Conservation (phyloP, 202 grass and related monocot genomes). For the Panicum virgatum region DNA sequence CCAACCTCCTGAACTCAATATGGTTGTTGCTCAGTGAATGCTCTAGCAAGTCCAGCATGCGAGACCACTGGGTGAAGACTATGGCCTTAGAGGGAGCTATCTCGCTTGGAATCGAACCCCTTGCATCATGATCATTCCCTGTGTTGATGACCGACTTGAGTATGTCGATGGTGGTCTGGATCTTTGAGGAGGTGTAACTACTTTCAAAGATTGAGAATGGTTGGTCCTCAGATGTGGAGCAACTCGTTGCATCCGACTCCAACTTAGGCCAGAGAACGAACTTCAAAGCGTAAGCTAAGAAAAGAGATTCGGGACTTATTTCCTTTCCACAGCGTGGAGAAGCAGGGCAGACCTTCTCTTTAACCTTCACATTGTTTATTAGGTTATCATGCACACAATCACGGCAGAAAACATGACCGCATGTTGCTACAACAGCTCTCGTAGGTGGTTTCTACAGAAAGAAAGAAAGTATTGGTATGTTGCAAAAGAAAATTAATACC, state of each 20-base stretch:
- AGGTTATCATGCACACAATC: conserved; percentile 49
- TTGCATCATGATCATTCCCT: background rate
- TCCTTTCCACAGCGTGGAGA: conserved; percentile 36
- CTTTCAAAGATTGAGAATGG: conserved; percentile 48
- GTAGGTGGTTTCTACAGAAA: conserved; percentile 54
- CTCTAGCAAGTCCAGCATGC: conserved; percentile 84
- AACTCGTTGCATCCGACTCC: conserved; percentile 36
- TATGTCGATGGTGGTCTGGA: conserved; percentile 52
- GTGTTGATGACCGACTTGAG: conserved; percentile 47
- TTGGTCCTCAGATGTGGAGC: conserved; percentile 23
- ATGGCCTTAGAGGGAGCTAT: conserved; percentile 68
- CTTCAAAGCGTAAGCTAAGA: conserved; percentile 48
- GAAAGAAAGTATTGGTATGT: background rate
- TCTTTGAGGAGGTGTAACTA: conserved; percentile 79
- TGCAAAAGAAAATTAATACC: background rate
- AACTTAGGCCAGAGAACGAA: conserved; percentile 42
- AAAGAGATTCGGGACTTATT: conserved; percentile 44
- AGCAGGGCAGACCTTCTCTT: conserved; percentile 35
- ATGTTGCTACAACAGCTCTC: conserved; percentile 55
- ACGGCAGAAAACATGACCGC: conserved; percentile 72
- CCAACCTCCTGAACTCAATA: conserved; percentile 76
- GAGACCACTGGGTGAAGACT: conserved; percentile 91
- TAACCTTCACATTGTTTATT: conserved; percentile 29
- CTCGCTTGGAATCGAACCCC: conserved; percentile 17
- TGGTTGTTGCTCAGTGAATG: conserved; percentile 56